Evolutionary conservation across 2,329 filamentous ascomycete genomes (phyloP).

Genomic region (Didymella glomerata): DNA sequence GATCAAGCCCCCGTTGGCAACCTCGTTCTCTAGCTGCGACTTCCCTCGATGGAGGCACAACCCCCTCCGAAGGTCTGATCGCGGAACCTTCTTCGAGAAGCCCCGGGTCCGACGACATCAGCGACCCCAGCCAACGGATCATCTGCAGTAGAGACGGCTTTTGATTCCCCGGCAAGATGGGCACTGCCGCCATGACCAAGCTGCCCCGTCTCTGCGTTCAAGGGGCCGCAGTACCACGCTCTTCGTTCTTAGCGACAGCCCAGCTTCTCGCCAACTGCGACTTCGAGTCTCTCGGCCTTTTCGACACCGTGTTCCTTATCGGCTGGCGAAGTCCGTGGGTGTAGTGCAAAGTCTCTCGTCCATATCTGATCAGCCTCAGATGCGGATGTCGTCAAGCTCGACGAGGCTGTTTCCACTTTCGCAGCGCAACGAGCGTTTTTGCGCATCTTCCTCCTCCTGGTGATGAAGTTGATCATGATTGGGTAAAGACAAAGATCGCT

Average conservation of each 20-base stretch:
- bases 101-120: no score
- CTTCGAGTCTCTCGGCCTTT: neutral
- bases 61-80: no score
- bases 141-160: no score
- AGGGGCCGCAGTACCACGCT: neutral
- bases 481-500: neutral
- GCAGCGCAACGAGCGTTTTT: neutral
- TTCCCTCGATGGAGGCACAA: no score
- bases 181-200: neutral
- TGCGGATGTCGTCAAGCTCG: neutral
- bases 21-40: no score
- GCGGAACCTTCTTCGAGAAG: no score
- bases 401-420: neutral
- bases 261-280: neutral
- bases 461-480: neutral
- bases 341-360: neutral
- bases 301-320: neutral
- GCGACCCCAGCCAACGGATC: no score
- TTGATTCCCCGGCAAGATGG: neutral
- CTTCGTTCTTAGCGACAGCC: neutral
- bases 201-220: neutral
- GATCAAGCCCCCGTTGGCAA: no score
- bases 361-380: neutral
- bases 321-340: neutral
- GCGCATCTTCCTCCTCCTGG: neutral